Evolutionary conservation across 2,329 filamentous ascomycete species (phyloP).

Genomic region (Tympanopsis confertula): DNA sequence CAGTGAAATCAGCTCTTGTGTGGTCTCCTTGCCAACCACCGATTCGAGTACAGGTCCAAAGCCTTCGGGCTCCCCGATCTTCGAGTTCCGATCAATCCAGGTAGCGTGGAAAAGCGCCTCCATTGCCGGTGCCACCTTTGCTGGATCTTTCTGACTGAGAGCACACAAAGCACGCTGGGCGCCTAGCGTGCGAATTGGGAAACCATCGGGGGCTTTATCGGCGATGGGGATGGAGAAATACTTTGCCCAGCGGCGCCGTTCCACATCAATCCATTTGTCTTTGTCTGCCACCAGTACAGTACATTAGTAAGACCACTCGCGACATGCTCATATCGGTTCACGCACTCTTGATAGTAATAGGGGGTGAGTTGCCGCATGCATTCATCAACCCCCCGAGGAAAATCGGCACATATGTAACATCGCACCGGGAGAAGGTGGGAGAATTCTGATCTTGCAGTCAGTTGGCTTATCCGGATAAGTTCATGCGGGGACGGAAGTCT

Average conservation of each 20-base stretch:
- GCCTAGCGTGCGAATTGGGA: conserved; percentile 37
- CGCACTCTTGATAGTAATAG: conserved; percentile 42
- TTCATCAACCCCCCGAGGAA: conserved; percentile 49
- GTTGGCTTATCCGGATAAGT: too few species aligned
- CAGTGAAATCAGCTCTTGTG: not conserved
- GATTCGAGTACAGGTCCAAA: conserved; percentile 14
- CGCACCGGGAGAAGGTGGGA: conserved; percentile 37
- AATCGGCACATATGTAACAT: conserved; percentile 45
- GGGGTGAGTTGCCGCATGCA: conserved; percentile 36
- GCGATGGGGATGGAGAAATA: conserved; percentile 41
- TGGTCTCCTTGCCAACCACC: not conserved
- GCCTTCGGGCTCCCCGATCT: conserved; percentile 29
- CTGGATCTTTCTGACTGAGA: conserved; percentile 14
- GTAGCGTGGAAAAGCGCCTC: conserved; percentile 34
- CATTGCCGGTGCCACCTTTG: conserved; percentile 14
- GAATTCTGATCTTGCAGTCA: too few species aligned
- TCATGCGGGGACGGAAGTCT: too few species aligned
- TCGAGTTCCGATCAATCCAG: conserved; percentile 33
- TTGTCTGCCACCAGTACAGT: conserved; percentile 32
- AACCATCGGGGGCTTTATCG: conserved; percentile 28
- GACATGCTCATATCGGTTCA: not conserved
- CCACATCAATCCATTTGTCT: conserved; percentile 38
- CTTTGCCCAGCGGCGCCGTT: conserved; percentile 40
- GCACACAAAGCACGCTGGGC: conserved; percentile 38
- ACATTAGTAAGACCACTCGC: not conserved